Evolutionary conservation across 2,329 filamentous ascomycete species (phyloP).

Genomic region (Waltergamsia citrina): DNA sequence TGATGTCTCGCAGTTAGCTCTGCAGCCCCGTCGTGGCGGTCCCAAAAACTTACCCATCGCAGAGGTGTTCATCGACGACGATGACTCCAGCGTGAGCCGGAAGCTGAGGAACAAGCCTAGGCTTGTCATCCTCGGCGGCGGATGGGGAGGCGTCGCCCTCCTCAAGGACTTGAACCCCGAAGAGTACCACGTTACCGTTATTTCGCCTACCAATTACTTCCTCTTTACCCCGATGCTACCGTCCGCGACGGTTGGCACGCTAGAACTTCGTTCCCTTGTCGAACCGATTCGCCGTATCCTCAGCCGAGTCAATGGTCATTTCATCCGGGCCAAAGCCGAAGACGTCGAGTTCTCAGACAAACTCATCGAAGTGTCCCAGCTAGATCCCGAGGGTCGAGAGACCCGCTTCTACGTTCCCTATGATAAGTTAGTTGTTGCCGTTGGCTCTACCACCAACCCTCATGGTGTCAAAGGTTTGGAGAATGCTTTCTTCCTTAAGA

Average conservation of each 20-base stretch:
- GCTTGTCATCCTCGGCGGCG: slow-evolving; percentile 84
- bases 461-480: slow-evolving; percentile 94
- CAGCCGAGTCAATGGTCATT: slow-evolving; percentile 71
- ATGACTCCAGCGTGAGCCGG: slow-evolving; percentile 63
- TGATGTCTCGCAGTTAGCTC: slow-evolving; percentile 72
- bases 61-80: slow-evolving; percentile 80
- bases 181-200: slow-evolving; percentile 91
- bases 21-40: slow-evolving; percentile 73
- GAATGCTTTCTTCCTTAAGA: slow-evolving; percentile 89
- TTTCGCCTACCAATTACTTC: slow-evolving; percentile 94
- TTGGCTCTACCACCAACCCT: slow-evolving; percentile 86
- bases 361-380: slow-evolving; percentile 75
- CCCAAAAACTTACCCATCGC: slow-evolving; percentile 93
- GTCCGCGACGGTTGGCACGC: slow-evolving; percentile 89
- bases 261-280: slow-evolving; percentile 83
- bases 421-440: slow-evolving; percentile 88
- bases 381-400: slow-evolving; percentile 61
- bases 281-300: slow-evolving; percentile 88
- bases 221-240: slow-evolving; percentile 97
- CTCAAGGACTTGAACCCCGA: slow-evolving; percentile 84
- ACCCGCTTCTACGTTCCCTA: slow-evolving; percentile 89
- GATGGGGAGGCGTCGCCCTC: slow-evolving; percentile 89
- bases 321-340: slow-evolving; percentile 77
- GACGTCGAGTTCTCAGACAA: slow-evolving; percentile 89
- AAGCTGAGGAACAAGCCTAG: slow-evolving; percentile 79